phyloP scores from a whole-genome alignment of 2,329 filamentous ascomycete species.

The Exophiala sp. region DNA sequence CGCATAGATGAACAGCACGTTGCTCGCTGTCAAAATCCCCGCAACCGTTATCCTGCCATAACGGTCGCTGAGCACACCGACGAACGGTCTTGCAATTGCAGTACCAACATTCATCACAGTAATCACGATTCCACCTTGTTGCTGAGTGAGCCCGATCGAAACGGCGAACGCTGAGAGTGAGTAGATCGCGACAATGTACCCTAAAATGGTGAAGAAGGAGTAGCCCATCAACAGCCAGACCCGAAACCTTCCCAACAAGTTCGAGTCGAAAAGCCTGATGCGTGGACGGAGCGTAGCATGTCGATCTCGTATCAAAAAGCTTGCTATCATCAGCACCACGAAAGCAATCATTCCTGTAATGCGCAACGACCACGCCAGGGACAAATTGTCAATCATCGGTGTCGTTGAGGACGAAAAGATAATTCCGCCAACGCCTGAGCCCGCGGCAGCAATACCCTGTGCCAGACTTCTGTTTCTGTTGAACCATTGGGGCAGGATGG shows the following conservation, averaged over 20 bases:
- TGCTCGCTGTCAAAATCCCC: constrained; percentile 39
- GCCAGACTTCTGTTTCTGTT: constrained; percentile 32
- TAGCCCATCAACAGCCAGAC: constrained; percentile 33
- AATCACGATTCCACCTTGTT: constrained; percentile 40
- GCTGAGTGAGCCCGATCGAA: constrained; percentile 40
- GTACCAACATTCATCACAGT: constrained; percentile 49
- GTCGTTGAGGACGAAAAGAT: constrained; percentile 31
- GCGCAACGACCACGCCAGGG: constrained; percentile 31
- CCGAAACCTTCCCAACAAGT: constrained; percentile 24
- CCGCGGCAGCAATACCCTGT: constrained; percentile 32
- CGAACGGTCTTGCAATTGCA: constrained; percentile 45
- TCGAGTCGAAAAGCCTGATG: constrained; percentile 27
- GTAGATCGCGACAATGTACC: constrained; percentile 47
- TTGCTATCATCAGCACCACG: constrained; percentile 27
- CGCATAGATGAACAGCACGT: constrained; percentile 38
- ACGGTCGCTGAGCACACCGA: constrained; percentile 46
- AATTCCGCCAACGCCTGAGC: constrained; percentile 31
- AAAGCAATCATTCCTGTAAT: constrained; percentile 32
- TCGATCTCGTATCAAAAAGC: constrained; percentile 31
- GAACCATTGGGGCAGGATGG: constrained; percentile 34
- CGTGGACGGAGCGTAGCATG: constrained; percentile 27
- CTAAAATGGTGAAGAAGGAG: constrained; percentile 46
- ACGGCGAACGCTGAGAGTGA: constrained; percentile 47
- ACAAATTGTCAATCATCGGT: constrained; percentile 31
- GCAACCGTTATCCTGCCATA: constrained; percentile 44